Percentiles rank a stretch among this genome's conserved stretches.
Evolutionary conservation across 2,329 filamentous ascomycete species (phyloP).

Genomic region (Cryphonectria japonica): DNA sequence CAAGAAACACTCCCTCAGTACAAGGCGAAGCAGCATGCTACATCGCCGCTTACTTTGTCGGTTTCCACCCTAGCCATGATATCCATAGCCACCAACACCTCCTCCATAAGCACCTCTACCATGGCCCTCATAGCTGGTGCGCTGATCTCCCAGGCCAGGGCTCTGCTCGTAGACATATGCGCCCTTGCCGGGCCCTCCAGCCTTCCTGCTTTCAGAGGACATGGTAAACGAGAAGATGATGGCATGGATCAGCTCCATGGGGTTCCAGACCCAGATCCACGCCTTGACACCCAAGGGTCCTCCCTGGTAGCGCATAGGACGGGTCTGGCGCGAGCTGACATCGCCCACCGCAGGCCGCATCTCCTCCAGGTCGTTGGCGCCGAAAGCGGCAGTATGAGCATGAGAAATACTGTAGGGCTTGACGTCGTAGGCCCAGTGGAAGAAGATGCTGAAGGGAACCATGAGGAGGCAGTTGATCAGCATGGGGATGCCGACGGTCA

Average conservation of each 20-base stretch:
- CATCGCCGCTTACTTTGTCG: not conserved
- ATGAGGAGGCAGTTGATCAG: conserved; percentile 35
- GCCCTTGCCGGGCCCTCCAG: not conserved
- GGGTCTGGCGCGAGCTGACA: too few relatives aligned
- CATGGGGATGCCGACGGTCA: conserved; percentile 34
- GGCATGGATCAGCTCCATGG: conserved; percentile 27
- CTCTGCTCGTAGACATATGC: not conserved
- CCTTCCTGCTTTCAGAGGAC: conserved; percentile 4
- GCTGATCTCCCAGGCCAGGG: not conserved
- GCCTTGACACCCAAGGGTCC: conserved; percentile 30
- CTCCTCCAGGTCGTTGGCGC: not conserved
- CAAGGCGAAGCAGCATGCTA: not conserved
- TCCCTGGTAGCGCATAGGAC: conserved; percentile 29
- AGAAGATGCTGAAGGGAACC: conserved; percentile 34
- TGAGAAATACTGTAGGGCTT: conserved; percentile 31
- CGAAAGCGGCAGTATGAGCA: not conserved
- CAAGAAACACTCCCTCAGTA: not conserved
- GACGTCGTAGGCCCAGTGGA: conserved; percentile 33
- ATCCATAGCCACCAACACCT: not conserved
- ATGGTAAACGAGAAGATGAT: conserved; percentile 16
- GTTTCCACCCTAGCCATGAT: not conserved
- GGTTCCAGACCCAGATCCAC: conserved; percentile 26
- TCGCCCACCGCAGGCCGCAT: not conserved
- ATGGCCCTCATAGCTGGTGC: not conserved
- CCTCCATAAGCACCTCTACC: not conserved